phyloP scores from a whole-genome alignment of 805 yeast species.

The Saturnispora sanitii region DNA sequence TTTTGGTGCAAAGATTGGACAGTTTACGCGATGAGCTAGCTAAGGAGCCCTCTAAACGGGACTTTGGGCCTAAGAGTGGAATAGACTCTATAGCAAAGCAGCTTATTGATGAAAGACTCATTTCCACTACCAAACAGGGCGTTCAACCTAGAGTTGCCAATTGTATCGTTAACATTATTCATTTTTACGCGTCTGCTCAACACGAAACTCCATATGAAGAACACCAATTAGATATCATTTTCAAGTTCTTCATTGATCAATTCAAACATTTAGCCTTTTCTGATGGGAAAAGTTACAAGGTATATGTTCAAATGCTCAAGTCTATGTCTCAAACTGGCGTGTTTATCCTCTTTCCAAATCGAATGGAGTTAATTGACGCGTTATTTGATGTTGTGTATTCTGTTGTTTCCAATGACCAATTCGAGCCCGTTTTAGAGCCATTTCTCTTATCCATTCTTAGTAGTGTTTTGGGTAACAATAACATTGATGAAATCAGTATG shows the following conservation, averaged over 20 bases:
- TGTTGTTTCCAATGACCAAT: conserved; percentile 32
- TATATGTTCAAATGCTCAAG: conserved; percentile 55
- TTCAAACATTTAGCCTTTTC: conserved; percentile 40
- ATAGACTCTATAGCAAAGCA: conserved; percentile 39
- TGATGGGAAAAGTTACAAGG: conserved; percentile 52
- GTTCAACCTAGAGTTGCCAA: conserved; percentile 64
- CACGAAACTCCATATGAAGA: conserved; percentile 86
- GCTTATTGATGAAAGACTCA: conserved; percentile 47
- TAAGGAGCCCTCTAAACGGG: conserved; percentile 56
- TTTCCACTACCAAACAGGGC: conserved; percentile 54
- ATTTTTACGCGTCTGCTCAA: conserved; percentile 47
- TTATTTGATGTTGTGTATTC: conserved; percentile 58
- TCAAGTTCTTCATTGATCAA: conserved; percentile 56
- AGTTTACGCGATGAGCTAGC: conserved; percentile 53
- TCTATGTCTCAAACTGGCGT: conserved; percentile 68
- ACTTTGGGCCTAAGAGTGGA: conserved; percentile 35
- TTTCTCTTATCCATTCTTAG: conserved; percentile 61
- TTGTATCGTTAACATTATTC: conserved; percentile 62
- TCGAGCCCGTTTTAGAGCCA: conserved; percentile 37
- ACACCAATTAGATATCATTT: conserved; percentile 49
- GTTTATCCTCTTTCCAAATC: conserved; percentile 37
- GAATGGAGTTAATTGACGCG: conserved; percentile 41
- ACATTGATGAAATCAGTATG: conserved; percentile 40
- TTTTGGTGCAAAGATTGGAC: conserved; percentile 46
- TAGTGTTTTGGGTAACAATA: conserved; percentile 66